Evolutionary conservation across 1,139 yeast genomes (phyloP).

Genomic region (Diutina catenulata): DNA sequence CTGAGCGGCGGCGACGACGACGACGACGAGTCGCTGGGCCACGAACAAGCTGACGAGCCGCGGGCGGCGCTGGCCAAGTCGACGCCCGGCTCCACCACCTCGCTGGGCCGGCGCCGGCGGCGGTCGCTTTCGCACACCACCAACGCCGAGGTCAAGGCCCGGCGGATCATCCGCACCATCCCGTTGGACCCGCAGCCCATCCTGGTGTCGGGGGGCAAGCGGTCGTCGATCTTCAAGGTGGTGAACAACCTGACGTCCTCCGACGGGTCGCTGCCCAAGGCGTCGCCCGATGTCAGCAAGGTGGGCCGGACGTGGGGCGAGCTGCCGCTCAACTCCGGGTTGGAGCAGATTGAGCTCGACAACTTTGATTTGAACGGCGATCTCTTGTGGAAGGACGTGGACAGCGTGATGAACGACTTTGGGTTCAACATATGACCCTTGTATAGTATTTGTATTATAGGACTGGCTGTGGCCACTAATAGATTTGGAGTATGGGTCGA

Average conservation of each 20-base stretch:
- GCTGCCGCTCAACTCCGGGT: not conserved
- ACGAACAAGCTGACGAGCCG: conserved; percentile 8
- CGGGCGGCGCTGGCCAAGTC: conserved; percentile 16
- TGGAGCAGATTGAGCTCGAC: conserved; percentile 3
- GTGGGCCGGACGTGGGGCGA: not conserved
- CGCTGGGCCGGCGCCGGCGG: conserved; percentile 22
- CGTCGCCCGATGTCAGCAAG: not conserved
- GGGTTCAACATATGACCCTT: conserved; percentile 59
- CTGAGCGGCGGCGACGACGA: conserved; percentile 15
- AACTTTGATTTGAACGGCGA: conserved; percentile 38
- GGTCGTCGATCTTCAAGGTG: conserved; percentile 28
- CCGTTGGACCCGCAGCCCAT: conserved; percentile 80
- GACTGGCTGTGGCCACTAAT: too few species aligned
- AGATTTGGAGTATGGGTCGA: too few species aligned
- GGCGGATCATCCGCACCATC: conserved; percentile 62
- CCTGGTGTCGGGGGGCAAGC: conserved; percentile 18
- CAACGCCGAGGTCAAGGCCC: conserved; percentile 59
- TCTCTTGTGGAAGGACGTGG: conserved; percentile 81
- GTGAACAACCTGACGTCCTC: conserved; percentile 14
- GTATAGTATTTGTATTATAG: too few species aligned
- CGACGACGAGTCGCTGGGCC: conserved; percentile 14
- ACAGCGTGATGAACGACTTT: conserved; percentile 85
- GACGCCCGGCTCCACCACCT: conserved; percentile 26
- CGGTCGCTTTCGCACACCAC: conserved; percentile 41
- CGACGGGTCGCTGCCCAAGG: not conserved